These are phyloP conservation scores for Solanum pinnatisectum DNA, from an alignment of 257 asterid species.

Conservation along the genomic window DNA sequence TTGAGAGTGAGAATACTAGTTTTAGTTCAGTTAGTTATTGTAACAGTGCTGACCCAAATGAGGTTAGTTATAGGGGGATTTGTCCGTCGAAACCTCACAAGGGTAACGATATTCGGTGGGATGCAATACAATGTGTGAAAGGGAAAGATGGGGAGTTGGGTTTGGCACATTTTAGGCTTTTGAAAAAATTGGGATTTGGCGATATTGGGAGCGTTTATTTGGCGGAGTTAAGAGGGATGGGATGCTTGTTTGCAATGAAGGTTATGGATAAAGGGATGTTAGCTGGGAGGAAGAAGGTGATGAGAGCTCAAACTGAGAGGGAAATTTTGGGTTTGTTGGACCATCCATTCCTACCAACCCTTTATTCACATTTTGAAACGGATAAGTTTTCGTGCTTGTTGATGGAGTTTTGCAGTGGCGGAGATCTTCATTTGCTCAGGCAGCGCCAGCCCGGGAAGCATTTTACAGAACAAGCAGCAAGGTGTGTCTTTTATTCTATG, in stretches of 20 bases:
- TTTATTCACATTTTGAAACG: conserved; percentile 77
- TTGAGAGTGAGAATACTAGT: conserved; percentile 30
- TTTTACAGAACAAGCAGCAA: conserved; percentile 81
- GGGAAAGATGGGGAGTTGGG: conserved; percentile 57
- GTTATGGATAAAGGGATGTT: conserved; percentile 87
- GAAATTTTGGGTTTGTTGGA: conserved; percentile 69
- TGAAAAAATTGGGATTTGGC: conserved; percentile 87
- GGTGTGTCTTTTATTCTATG: conserved; percentile 28
- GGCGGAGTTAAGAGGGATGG: conserved; percentile 66
- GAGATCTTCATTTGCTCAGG: conserved; percentile 86
- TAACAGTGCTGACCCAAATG: conserved; percentile 25
- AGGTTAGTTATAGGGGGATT: conserved; percentile 43
- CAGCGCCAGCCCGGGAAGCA: conserved; percentile 76
- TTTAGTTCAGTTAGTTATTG: conserved; percentile 26
- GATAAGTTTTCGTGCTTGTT: conserved; percentile 80
- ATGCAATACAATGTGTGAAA: conserved; percentile 47
- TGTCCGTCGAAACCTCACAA: conserved; percentile 72
- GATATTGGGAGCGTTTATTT: conserved; percentile 90
- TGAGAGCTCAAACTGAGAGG: conserved; percentile 81
- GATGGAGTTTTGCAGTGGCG: conserved; percentile 96
- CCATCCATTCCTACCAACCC: conserved; percentile 88
- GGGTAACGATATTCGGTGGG: conserved; percentile 74
- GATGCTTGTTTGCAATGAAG: conserved; percentile 72
- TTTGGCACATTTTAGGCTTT: conserved; percentile 63
- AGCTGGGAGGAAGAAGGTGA: conserved; percentile 66